Percentiles rank a stretch among this genome's conserved stretches.
These are phyloP conservation scores for Boletus pseudopeckii DNA, from an alignment of 768 basidiomycete species.

Conservation along the genomic window DNA sequence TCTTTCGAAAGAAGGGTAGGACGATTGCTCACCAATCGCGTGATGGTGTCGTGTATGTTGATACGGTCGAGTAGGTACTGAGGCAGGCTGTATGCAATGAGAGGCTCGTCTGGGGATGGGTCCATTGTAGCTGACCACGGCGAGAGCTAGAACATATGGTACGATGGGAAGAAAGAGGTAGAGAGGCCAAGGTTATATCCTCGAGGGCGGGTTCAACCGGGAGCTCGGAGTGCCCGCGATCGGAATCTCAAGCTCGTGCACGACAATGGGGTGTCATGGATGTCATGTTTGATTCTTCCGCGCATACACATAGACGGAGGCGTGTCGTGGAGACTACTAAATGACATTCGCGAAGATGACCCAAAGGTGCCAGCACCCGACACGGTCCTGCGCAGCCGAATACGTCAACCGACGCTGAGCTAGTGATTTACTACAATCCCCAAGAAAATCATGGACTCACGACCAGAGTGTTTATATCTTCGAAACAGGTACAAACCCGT, in stretches of 20 bases:
- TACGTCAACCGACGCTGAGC: constrained; percentile 12
- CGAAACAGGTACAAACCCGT: not conserved
- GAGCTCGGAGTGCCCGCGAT: not conserved
- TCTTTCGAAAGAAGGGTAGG: not conserved
- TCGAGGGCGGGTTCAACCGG: constrained; percentile 7
- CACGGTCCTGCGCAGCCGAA: constrained; percentile 1
- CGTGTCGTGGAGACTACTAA: constrained; percentile 12
- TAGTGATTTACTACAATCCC: not conserved
- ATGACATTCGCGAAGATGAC: not conserved
- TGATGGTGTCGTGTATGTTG: constrained; percentile 29
- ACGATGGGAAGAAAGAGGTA: not conserved
- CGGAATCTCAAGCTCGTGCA: not conserved
- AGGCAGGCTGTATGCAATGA: constrained; percentile 14
- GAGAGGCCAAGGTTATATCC: constrained; percentile 7
- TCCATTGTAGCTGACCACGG: constrained; percentile 5
- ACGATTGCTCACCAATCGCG: constrained; percentile 20
- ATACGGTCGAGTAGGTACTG: constrained; percentile 25
- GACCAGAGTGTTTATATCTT: not conserved
- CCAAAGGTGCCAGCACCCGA: not conserved
- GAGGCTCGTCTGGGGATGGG: constrained; percentile 2
- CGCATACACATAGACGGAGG: not conserved
- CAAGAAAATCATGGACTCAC: not conserved
- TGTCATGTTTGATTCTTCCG: not conserved
- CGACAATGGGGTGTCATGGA: not conserved
- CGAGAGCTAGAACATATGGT: not conserved